phyloP scores from a whole-genome alignment of 306 rosid genomes.

The Lathyrus aphaca region DNA sequence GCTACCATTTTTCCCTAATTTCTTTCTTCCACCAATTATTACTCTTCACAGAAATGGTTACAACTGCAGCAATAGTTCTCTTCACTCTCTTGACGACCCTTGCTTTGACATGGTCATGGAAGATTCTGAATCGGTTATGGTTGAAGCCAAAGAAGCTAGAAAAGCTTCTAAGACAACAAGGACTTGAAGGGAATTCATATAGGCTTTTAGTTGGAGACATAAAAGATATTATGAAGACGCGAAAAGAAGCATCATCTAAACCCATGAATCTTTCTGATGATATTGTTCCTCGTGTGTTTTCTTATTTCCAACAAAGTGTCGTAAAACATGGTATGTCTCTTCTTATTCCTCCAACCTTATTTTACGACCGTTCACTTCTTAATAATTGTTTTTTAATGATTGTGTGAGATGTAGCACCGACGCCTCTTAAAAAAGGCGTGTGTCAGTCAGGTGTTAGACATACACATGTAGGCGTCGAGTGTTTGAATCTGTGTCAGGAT shows the following conservation, averaged over 20 bases:
- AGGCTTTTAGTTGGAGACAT: constrained; percentile 35
- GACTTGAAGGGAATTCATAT: constrained; percentile 51
- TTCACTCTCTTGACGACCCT: background rate
- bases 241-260: constrained; percentile 38
- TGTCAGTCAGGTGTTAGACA: no score
- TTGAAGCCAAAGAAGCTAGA: constrained; percentile 58
- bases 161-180: constrained; percentile 48
- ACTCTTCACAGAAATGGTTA: background rate
- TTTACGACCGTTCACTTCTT: background rate
- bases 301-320: constrained; percentile 4
- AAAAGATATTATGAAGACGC: background rate
- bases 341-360: background rate
- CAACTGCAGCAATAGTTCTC: background rate
- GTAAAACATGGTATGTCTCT: background rate
- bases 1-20: no score
- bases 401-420: no score
- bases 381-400: no score
- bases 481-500: no score
- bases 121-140: constrained; percentile 50
- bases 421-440: no score
- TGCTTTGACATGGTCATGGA: constrained; percentile 42
- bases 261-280: constrained; percentile 53
- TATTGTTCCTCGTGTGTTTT: constrained; percentile 33
- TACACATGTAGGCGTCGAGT: no score
- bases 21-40: background rate